A percentile compares a stretch with the other conserved stretches of the same genome.
These are phyloP conservation scores for Lunularia cruciata DNA, from an alignment of 225 moss, liverwort and hornwort genomes.

Conservation along the genomic window DNA sequence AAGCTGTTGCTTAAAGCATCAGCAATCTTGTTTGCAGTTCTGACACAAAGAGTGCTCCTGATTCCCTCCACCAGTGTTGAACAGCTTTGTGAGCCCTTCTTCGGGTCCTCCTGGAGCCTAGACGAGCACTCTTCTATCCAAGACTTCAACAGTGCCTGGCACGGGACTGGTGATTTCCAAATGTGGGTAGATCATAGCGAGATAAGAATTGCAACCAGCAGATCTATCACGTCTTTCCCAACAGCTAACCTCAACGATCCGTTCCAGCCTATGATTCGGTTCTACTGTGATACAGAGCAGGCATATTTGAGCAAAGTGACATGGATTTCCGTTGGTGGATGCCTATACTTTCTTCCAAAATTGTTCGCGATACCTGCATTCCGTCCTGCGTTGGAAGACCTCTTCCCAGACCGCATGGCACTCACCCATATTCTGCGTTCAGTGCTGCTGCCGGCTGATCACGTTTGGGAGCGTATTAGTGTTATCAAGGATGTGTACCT, in stretches of 20 bases:
- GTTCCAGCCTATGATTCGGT: constrained; percentile 29
- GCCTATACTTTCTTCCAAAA: constrained; percentile 67
- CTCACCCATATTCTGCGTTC: constrained; percentile 58
- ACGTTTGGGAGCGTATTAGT: constrained; percentile 53
- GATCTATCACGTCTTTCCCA: background rate
- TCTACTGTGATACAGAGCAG: constrained; percentile 47
- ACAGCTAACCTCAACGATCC: constrained; percentile 17
- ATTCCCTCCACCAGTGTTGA: constrained; percentile 39
- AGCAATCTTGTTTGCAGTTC: constrained; percentile 58
- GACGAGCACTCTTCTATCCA: constrained; percentile 29
- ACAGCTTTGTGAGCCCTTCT: constrained; percentile 63
- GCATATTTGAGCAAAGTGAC: constrained; percentile 43
- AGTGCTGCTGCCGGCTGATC: constrained; percentile 50
- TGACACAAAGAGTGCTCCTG: constrained; percentile 62
- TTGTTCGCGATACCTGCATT: constrained; percentile 62
- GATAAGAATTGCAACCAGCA: background rate
- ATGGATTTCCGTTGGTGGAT: constrained; percentile 57
- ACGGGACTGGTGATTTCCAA: constrained; percentile 11
- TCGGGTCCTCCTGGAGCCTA: constrained; percentile 64
- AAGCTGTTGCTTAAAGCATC: constrained; percentile 53
- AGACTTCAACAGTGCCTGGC: background rate
- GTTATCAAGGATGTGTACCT: constrained; percentile 45
- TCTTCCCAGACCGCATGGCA: constrained; percentile 60
- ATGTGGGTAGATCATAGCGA: constrained; percentile 2
- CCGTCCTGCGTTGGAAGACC: constrained; percentile 56